Conservation (phyloP, 2,329 filamentous ascomycete genomes). For the Didymella segeticola region DNA sequence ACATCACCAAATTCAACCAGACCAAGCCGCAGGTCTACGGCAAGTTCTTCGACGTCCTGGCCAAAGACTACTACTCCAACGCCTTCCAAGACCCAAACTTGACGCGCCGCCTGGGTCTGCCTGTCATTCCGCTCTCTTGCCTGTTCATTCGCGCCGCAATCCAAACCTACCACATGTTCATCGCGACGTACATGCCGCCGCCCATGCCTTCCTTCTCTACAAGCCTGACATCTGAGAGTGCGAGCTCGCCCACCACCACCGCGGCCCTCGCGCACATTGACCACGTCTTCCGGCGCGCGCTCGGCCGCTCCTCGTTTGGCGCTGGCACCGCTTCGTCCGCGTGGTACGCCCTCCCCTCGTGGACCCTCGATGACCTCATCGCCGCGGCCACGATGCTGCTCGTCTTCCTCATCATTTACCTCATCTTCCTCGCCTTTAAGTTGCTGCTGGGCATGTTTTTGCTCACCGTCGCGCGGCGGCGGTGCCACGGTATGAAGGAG, state of each 20-base stretch:
- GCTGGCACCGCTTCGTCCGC: constrained; percentile 41
- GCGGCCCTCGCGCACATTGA: constrained; percentile 83
- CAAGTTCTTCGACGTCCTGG: constrained; percentile 88
- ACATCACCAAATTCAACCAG: constrained; percentile 98
- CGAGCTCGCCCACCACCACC: constrained; percentile 68
- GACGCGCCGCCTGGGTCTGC: constrained; percentile 86
- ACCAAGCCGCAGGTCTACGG: constrained; percentile 89
- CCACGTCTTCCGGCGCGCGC: constrained; percentile 75
- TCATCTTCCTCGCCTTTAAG: constrained; percentile 82
- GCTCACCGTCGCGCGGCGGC: constrained; percentile 76
- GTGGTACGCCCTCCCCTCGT: constrained; percentile 46
- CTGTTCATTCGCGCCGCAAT: constrained; percentile 93
- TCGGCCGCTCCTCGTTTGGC: constrained; percentile 74
- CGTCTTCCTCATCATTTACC: constrained; percentile 83
- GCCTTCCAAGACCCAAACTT: constrained; percentile 91
- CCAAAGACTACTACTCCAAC: constrained; percentile 98
- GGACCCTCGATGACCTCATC: constrained; percentile 75
- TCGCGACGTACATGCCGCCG: constrained; percentile 82
- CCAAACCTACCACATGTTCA: constrained; percentile 98
- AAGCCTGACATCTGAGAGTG: constrained; percentile 66
- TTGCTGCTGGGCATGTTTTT: constrained; percentile 88
- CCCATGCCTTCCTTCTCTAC: constrained; percentile 73
- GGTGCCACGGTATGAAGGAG: constrained; percentile 82
- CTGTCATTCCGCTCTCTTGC: constrained; percentile 89
- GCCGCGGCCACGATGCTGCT: constrained; percentile 81